phyloP scores from a whole-genome alignment of 2,329 filamentous ascomycete species.

The Aspergillus flavus region DNA sequence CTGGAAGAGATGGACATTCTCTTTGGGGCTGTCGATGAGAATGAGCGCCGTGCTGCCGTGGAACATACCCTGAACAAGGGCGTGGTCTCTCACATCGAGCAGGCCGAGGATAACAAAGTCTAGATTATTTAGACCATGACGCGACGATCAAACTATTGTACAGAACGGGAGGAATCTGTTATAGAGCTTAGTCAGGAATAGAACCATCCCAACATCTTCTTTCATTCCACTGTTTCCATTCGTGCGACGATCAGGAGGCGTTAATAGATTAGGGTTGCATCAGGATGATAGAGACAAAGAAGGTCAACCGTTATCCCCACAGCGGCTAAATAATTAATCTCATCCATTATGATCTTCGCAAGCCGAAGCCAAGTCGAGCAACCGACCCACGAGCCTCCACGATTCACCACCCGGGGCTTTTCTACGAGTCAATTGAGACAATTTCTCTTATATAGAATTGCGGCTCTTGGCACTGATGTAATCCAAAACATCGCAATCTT shows the following conservation, averaged over 20 bases:
- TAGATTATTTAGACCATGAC: neutral
- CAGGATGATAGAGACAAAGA: neutral
- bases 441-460: neutral
- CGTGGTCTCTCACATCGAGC: conserved; percentile 26
- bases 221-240: neutral
- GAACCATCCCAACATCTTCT: neutral
- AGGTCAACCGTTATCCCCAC: neutral
- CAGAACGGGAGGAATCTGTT: neutral
- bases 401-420: neutral
- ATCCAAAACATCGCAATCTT: neutral
- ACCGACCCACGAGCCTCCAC: neutral
- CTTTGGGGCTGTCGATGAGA: conserved; percentile 31
- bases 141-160: neutral
- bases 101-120: conserved; percentile 15
- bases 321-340: neutral
- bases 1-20: conserved; percentile 45
- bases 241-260: neutral
- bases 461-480: neutral
- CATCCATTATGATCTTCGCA: neutral
- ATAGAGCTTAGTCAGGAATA: neutral
- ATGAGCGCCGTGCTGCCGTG: conserved; percentile 27
- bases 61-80: conserved; percentile 31
- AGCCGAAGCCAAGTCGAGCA: neutral
- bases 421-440: neutral
- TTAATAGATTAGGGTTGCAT: neutral